Evolutionary conservation across 441 rosid species (phyloP).

Genomic region (Brassica hybrid): DNA sequence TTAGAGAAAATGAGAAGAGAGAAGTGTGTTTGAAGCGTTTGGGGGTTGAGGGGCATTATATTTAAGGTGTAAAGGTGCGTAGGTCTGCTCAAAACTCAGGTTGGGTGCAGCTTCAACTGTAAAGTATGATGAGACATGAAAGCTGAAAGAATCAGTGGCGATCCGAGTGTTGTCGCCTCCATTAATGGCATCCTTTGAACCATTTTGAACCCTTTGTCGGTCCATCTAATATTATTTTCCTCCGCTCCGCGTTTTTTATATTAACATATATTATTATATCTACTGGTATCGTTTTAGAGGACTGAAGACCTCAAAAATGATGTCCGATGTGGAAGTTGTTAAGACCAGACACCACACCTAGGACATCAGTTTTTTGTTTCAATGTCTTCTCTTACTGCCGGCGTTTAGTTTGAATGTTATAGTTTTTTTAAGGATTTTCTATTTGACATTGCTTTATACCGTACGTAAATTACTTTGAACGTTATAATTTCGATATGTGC

Average conservation of each 20-base stretch:
- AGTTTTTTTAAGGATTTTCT: neutral
- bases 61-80: constrained; percentile 47
- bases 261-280: neutral
- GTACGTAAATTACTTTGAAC: constrained; percentile 2
- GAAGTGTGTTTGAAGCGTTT: constrained; percentile 32
- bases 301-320: constrained; percentile 33
- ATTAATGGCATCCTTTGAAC: constrained; percentile 73
- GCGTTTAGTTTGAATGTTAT: constrained; percentile 17
- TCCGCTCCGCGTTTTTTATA: constrained; percentile 1
- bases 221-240: constrained; percentile 43
- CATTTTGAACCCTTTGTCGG: constrained; percentile 61
- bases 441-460: neutral
- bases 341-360: constrained; percentile 23
- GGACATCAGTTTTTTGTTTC: constrained; percentile 17
- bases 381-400: no score
- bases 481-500: neutral
- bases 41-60: constrained; percentile 39
- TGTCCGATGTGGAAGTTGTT: constrained; percentile 41
- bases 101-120: constrained; percentile 45
- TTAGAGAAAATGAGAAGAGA: constrained; percentile 18
- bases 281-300: constrained; percentile 24
- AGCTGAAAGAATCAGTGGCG: constrained; percentile 64
- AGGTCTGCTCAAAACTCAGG: constrained; percentile 49
- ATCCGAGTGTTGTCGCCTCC: constrained; percentile 84
- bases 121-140: constrained; percentile 47